Percentiles rank a stretch among this genome's conserved stretches.
These are phyloP conservation scores for Diaporthe sp. DNA, from an alignment of 2,329 filamentous ascomycete genomes.

Conservation along the genomic window DNA sequence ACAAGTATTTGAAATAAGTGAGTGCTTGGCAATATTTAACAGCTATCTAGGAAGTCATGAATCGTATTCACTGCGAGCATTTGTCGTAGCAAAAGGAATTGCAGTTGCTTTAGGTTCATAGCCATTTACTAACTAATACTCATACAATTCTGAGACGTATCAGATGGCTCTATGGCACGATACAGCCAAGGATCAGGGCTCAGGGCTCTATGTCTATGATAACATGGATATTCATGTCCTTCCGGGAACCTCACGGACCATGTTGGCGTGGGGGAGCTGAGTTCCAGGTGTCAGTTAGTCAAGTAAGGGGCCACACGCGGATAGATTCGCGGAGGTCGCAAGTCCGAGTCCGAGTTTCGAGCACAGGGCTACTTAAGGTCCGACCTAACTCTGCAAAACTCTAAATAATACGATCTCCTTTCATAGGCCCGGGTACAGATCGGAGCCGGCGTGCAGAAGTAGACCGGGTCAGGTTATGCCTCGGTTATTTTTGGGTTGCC, in stretches of 20 bases:
- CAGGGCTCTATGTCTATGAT: not conserved
- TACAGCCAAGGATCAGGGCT: not conserved
- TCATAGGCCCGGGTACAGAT: not conserved
- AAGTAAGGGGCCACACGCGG: not conserved
- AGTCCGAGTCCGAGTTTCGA: not conserved
- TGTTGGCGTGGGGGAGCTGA: not conserved
- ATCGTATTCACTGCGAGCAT: not conserved
- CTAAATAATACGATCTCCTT: not conserved
- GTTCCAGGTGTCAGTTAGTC: too few relatives aligned
- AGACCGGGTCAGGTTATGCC: not conserved
- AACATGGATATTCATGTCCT: not conserved
- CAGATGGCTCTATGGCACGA: not conserved
- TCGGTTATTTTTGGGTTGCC: not conserved
- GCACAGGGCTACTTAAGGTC: not conserved
- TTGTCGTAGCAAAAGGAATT: not conserved
- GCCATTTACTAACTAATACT: not conserved
- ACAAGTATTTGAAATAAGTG: not conserved
- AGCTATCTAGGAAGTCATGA: not conserved
- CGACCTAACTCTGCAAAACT: not conserved
- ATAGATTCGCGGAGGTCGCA: not conserved
- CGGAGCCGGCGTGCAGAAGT: not conserved
- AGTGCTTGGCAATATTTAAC: not conserved
- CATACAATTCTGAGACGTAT: not conserved
- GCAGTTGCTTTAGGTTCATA: not conserved
- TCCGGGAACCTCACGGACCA: not conserved